Evolutionary conservation across 108 stramenopile genomes (phyloP).

Genomic region (Schizochytrium sp.): DNA sequence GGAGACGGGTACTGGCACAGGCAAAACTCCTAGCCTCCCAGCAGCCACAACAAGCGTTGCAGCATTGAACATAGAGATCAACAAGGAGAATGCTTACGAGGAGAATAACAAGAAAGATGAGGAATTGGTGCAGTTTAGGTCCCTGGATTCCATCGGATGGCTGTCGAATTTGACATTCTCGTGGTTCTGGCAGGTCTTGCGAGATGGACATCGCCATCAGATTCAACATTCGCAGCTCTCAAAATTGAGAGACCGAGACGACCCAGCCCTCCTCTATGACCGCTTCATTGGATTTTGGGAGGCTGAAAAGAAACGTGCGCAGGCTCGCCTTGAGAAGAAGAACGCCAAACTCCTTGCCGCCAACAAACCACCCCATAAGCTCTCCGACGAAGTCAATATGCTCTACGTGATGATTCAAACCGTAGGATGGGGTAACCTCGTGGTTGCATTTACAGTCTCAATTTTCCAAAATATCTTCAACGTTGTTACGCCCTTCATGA

Average conservation of each 20-base stretch:
- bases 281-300: neutral
- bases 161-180: neutral
- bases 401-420: neutral
- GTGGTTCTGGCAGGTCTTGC: constrained; percentile 34
- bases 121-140: neutral
- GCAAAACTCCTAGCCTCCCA: too few relatives aligned
- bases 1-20: too few relatives aligned
- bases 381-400: constrained; percentile 13
- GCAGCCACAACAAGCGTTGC: too few relatives aligned
- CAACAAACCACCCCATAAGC: neutral
- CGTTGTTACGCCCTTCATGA: constrained; percentile 18
- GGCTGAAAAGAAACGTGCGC: neutral
- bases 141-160: neutral
- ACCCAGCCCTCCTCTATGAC: neutral
- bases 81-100: neutral
- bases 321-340: neutral
- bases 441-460: neutral
- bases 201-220: neutral
- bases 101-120: neutral
- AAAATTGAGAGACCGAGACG: neutral
- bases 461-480: neutral
- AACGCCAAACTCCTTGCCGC: neutral
- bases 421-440: constrained; percentile 4
- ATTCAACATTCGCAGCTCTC: constrained; percentile 20
- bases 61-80: neutral